A percentile compares a stretch with the other conserved stretches of the same genome.
phyloP scores from a whole-genome alignment of 352 stramenopile species.

The Globisporangium abappressorium region DNA sequence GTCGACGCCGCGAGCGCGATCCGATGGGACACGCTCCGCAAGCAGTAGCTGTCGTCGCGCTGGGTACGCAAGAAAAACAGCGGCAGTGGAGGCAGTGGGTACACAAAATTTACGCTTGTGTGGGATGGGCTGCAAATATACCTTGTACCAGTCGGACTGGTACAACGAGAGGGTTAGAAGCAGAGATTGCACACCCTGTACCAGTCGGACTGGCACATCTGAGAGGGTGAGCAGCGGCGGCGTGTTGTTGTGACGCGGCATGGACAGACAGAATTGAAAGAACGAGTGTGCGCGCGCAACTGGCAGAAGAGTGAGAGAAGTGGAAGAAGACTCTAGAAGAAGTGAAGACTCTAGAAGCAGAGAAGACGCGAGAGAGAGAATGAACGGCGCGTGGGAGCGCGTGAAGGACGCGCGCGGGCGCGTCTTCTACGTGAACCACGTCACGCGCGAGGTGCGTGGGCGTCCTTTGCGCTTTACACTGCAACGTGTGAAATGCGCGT shows the following conservation, averaged over 20 bases:
- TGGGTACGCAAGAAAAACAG: not conserved
- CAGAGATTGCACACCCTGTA: too few relatives aligned
- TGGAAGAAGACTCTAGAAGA: conserved; percentile 3
- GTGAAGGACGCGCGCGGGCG: conserved; percentile 77
- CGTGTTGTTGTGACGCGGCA: too few relatives aligned
- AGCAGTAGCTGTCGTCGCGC: not conserved
- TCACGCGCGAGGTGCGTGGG: conserved; percentile 58
- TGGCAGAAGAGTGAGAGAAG: not conserved
- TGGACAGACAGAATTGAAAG: not conserved
- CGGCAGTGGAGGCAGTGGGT: not conserved
- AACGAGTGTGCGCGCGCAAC: not conserved
- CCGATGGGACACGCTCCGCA: not conserved
- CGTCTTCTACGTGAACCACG: conserved; percentile 87
- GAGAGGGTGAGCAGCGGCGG: too few relatives aligned
- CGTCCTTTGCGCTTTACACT: not conserved
- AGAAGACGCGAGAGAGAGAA: not conserved
- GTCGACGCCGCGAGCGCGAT: not conserved
- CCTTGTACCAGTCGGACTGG: too few relatives aligned
- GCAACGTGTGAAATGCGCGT: not conserved
- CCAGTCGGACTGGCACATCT: too few relatives aligned
- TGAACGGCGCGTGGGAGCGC: conserved; percentile 49
- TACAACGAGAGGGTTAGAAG: too few relatives aligned
- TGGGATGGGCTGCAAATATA: not conserved
- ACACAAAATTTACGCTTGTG: not conserved
- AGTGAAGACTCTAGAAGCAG: too few relatives aligned